Conservation (phyloP, 257 asterid species). For the Solanum arcanum region DNA sequence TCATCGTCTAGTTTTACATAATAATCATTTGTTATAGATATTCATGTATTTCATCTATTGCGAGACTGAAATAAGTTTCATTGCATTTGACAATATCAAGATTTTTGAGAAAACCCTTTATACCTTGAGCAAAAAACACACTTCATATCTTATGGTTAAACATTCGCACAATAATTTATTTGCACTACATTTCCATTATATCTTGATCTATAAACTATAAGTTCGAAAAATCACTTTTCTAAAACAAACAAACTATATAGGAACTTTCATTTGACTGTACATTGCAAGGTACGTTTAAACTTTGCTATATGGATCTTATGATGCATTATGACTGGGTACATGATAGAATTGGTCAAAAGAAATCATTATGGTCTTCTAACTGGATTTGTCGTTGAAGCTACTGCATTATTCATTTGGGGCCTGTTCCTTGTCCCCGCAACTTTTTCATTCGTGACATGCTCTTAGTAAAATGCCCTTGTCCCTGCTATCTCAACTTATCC, state of each 20-base stretch:
- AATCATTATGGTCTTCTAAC: background rate
- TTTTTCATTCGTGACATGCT: too few species aligned
- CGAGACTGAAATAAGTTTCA: too few species aligned
- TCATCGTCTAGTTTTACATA: background rate
- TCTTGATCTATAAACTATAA: too few species aligned
- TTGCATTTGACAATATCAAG: background rate
- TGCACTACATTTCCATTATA: too few species aligned
- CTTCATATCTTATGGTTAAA: too few species aligned
- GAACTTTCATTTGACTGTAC: background rate
- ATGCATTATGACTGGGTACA: background rate
- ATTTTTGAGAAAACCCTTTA: too few species aligned
- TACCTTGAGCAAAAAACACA: too few species aligned
- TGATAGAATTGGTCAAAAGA: background rate
- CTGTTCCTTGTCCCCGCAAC: background rate
- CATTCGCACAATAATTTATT: too few species aligned
- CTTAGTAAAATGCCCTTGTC: background rate
- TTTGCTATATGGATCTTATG: background rate
- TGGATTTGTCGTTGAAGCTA: background rate
- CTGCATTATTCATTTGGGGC: background rate
- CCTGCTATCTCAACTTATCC: background rate
- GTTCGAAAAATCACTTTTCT: too few species aligned
- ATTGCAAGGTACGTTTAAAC: background rate
- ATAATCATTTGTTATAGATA: too few species aligned
- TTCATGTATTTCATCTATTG: background rate
- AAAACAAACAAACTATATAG: background rate